Evolutionary conservation across 1,284 basidiomycete species (phyloP).

Genomic region (Mycosarcoma maydis): DNA sequence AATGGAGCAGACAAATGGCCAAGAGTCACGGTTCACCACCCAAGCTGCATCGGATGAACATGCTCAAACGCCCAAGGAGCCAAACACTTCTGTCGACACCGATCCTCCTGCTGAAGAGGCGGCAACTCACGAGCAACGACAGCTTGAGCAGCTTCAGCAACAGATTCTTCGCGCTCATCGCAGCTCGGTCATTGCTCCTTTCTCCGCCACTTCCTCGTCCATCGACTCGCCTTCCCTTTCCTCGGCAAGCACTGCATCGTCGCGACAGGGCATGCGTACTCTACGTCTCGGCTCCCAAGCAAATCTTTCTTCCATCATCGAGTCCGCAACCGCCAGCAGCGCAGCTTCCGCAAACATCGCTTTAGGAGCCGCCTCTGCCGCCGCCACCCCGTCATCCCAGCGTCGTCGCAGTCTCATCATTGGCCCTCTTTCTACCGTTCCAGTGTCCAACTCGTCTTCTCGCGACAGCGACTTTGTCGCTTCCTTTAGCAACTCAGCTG

Average conservation of each 20-base stretch:
- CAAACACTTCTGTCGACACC: background rate
- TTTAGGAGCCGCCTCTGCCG: slow-evolving; percentile 1
- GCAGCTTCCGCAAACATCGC: slow-evolving; percentile 3
- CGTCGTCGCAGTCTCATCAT: slow-evolving; percentile 47
- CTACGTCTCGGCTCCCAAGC: slow-evolving; percentile 54
- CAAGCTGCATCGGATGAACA: background rate
- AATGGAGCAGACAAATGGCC: background rate
- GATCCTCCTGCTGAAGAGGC: slow-evolving; percentile 1
- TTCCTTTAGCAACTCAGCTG: slow-evolving; percentile 15
- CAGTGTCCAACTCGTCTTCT: slow-evolving; percentile 13
- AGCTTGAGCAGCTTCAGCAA: slow-evolving; percentile 35
- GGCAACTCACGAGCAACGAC: slow-evolving; percentile 29
- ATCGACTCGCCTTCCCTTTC: slow-evolving; percentile 13
- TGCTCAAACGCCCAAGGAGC: background rate
- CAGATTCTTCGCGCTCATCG: slow-evolving; percentile 42
- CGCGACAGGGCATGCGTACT: slow-evolving; percentile 56
- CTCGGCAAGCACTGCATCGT: slow-evolving; percentile 9
- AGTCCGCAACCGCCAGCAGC: slow-evolving; percentile 10
- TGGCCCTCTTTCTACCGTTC: slow-evolving; percentile 12
- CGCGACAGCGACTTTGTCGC: slow-evolving; percentile 34
- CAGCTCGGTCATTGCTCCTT: slow-evolving; percentile 25
- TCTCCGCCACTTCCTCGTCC: slow-evolving; percentile 3
- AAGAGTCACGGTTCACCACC: background rate
- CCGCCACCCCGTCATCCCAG: slow-evolving; percentile 22
- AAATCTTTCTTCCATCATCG: slow-evolving; percentile 37